Conservation (phyloP, 1,284 basidiomycete genomes). For the Dichomitus squalens region DNA sequence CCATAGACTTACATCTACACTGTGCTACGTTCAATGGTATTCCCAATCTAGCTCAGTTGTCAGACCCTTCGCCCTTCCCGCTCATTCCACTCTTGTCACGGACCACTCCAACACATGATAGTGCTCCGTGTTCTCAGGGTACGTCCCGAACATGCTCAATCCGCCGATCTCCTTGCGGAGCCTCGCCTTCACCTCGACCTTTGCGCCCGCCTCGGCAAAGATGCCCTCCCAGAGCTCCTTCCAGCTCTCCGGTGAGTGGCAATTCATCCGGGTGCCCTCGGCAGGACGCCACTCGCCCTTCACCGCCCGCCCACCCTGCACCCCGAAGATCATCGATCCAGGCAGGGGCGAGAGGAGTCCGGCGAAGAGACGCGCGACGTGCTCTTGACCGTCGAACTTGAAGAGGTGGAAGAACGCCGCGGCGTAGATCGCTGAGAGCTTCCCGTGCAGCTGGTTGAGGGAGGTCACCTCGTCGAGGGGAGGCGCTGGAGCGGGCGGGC, state of each 20-base stretch:
- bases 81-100: neutral
- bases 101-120: slow-evolving; percentile 28
- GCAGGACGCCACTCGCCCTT: slow-evolving; percentile 2
- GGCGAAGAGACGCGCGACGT: slow-evolving; percentile 40
- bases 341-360: slow-evolving; percentile 38
- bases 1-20: no score
- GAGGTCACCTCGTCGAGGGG: slow-evolving; percentile 34
- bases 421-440: slow-evolving; percentile 44
- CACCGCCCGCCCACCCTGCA: slow-evolving; percentile 20
- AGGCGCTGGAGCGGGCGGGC: slow-evolving; percentile 27
- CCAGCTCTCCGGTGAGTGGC: slow-evolving; percentile 43
- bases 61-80: no score
- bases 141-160: slow-evolving; percentile 9
- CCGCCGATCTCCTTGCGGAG: slow-evolving; percentile 4
- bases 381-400: slow-evolving; percentile 39
- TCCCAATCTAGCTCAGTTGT: no score
- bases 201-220: slow-evolving; percentile 40
- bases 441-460: slow-evolving; percentile 43
- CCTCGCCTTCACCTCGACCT: slow-evolving; percentile 35
- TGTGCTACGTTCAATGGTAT: no score
- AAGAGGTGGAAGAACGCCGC: slow-evolving; percentile 53
- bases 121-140: slow-evolving; percentile 8
- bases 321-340: slow-evolving; percentile 37
- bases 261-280: slow-evolving; percentile 29
- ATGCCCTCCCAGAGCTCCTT: slow-evolving; percentile 43